Evolutionary conservation across 108 stramenopile genomes (phyloP), one percentile per base, ranked within the genome.

Genomic region (Stephanodiscus triporus): DNA sequence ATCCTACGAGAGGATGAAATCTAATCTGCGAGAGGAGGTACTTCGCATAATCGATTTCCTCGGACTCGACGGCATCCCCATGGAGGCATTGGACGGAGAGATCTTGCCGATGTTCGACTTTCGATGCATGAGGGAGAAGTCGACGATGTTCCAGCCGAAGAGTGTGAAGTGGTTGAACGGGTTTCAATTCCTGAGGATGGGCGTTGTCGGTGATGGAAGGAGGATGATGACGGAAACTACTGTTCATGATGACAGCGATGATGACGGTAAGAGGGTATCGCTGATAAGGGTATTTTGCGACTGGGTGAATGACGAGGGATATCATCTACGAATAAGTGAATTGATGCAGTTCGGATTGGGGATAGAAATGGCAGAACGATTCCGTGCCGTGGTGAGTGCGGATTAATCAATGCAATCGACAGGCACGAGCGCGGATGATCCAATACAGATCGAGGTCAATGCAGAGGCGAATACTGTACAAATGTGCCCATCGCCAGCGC

Each of bases 111-210:
- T 56, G 19, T 82, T 82, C 73, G 70, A 60, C 20, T 82, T 82
- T 59, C 64, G 50, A 22, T 73, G 26, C 23, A 82, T 82, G 81
- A 82, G 72, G 63, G 68, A 66, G 6, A 64, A 83, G 32, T n/a
- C 60, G 16, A 38, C 51, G 19, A 76, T 38, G 48, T 83, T 83
- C 40, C 82, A 83, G 63, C 82, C 82, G 7, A 73, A 58, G 32
- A 73, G 72, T 56, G 82, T 83, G 1, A 62, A 66, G 13, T 83
- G 82, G 82, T 59, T 74, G 30, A 78, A 78, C 64, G 72, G 71
- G 23, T 83, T 78, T 65, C 75, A 76, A 48, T 84, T 84, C 50
- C 66, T 84, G 58, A 73, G 83, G 48, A 75, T 22, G 36, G 83
- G 83, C 22, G 64, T 55, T 19, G 24, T 65, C 26, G 83, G 83